A percentile compares a stretch with the other conserved stretches of the same genome.
phyloP scores from a whole-genome alignment of 768 basidiomycete genomes.

The Termitomyces sp. region DNA sequence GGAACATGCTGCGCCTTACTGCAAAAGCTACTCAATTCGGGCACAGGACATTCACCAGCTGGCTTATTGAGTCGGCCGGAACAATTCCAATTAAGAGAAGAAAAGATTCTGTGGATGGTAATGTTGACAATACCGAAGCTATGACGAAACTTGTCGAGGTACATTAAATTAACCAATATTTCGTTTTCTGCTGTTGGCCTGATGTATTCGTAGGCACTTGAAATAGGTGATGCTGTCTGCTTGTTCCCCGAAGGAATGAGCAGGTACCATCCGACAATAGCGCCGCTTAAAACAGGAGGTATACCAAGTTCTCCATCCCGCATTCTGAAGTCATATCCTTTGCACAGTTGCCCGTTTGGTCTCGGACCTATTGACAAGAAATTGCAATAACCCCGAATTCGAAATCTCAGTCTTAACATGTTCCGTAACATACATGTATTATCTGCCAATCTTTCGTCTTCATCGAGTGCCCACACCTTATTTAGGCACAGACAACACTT shows the following conservation, averaged over 20 bases:
- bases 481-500: conserved; percentile 82
- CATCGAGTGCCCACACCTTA: background rate
- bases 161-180: conserved; percentile 9
- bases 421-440: conserved; percentile 80
- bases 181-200: background rate
- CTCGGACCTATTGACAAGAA: conserved; percentile 72
- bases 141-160: conserved; percentile 75
- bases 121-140: conserved; percentile 62
- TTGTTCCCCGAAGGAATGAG: conserved; percentile 88
- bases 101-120: conserved; percentile 61
- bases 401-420: conserved; percentile 73
- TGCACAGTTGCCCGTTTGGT: conserved; percentile 73
- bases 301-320: conserved; percentile 15
- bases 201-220: conserved; percentile 55
- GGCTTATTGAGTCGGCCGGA: conserved; percentile 88
- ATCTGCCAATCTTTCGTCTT: background rate
- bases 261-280: conserved; percentile 83
- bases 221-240: conserved; percentile 75
- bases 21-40: conserved; percentile 90
- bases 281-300: conserved; percentile 88
- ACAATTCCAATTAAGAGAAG: conserved; percentile 80
- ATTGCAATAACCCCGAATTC: conserved; percentile 66
- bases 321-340: conserved; percentile 1
- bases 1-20: conserved; percentile 80
- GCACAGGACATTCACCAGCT: conserved; percentile 78